A percentile compares a stretch with the other conserved stretches of the same genome.
Conservation (phyloP, 441 rosid species). For the Capsella rubella region DNA sequence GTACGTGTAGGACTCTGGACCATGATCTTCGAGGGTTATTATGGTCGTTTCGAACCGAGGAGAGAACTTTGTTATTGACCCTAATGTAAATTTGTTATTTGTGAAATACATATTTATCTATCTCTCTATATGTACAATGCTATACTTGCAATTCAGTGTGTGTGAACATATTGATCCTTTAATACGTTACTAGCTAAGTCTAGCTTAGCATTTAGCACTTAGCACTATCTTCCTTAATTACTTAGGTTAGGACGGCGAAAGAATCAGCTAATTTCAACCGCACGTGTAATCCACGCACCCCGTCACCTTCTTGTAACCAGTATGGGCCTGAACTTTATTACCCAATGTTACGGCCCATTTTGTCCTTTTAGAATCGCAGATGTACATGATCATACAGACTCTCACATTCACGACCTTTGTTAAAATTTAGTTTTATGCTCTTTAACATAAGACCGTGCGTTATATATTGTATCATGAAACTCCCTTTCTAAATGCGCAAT, state of each 20-base stretch:
- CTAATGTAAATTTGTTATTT: conserved; percentile 34
- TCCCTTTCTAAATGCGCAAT: not conserved
- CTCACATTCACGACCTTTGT: not conserved
- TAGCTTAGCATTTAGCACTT: conserved; percentile 18
- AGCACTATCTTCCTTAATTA: not conserved
- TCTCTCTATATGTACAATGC: not conserved
- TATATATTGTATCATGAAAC: no score
- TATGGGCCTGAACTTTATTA: not conserved
- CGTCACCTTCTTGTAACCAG: not conserved
- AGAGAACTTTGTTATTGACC: conserved; percentile 32
- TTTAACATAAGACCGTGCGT: no score
- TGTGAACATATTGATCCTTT: not conserved
- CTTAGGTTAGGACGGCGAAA: no score
- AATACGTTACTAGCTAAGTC: not conserved
- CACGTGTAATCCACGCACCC: no score
- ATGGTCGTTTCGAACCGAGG: conserved; percentile 5
- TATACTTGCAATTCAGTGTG: not conserved
- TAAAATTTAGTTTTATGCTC: no score
- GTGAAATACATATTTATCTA: conserved; percentile 20
- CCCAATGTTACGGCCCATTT: not conserved
- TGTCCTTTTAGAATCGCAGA: not conserved
- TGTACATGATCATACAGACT: not conserved
- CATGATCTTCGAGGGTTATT: conserved; percentile 5
- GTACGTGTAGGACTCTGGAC: conserved; percentile 18
- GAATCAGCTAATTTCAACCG: no score